These are phyloP conservation scores for Brachypodium distachyon DNA, from an alignment of 202 grass and related monocot genomes.

Conservation along the genomic window DNA sequence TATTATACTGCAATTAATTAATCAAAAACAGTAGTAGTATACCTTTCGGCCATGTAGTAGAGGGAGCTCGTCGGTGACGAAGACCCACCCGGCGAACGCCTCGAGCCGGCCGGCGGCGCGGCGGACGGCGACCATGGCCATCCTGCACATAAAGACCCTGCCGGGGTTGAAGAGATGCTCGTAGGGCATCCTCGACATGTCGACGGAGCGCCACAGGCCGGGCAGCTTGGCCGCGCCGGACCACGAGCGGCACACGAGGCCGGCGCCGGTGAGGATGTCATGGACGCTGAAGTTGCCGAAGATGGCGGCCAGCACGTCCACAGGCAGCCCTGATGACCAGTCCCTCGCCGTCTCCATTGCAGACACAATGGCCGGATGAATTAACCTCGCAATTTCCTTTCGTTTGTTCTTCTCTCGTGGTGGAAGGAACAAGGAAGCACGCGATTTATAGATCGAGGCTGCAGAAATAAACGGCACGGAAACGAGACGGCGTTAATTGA, in stretches of 20 bases:
- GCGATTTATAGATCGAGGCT: too few species aligned
- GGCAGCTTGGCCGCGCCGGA: background rate
- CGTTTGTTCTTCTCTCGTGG: too few species aligned
- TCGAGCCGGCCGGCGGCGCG: background rate
- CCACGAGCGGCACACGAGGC: background rate
- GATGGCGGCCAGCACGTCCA: background rate
- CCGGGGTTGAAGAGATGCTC: background rate
- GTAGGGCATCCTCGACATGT: background rate
- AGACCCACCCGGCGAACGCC: background rate
- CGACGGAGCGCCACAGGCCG: background rate
- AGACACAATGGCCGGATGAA: too few species aligned
- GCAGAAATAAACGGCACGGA: too few species aligned
- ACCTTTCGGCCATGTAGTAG: background rate
- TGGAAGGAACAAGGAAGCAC: too few species aligned
- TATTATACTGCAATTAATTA: too few species aligned
- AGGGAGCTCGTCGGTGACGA: background rate
- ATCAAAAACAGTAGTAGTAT: too few species aligned
- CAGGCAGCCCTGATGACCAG: background rate
- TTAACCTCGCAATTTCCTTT: too few species aligned
- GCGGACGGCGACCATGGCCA: background rate
- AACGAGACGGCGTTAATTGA: too few species aligned
- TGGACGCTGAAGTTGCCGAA: background rate
- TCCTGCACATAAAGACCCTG: background rate
- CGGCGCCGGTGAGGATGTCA: background rate
- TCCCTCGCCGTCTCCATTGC: too few species aligned